Conservation (phyloP, 305 asterid species). For the Vinca major region DNA sequence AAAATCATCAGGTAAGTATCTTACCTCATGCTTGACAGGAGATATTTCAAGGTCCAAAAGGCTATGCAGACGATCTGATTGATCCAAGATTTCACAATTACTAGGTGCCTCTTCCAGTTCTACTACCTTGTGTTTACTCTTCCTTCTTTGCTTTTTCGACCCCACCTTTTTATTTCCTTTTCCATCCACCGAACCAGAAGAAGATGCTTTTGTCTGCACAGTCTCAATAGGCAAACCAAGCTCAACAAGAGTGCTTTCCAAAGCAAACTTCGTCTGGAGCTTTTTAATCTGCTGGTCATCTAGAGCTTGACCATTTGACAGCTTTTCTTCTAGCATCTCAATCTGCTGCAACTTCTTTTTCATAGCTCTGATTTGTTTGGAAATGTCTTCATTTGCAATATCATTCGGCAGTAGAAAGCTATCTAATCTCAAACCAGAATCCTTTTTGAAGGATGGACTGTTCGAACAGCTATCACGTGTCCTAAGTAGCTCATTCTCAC, state of each 20-base stretch:
- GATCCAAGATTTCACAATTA: constrained; percentile 30
- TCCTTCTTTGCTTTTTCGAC: constrained; percentile 59
- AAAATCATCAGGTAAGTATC: neutral
- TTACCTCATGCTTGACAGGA: constrained; percentile 39
- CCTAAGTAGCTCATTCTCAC: constrained; percentile 41
- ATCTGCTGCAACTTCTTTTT: constrained; percentile 96
- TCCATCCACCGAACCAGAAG: constrained; percentile 41
- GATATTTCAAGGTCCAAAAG: constrained; percentile 32
- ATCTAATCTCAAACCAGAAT: constrained; percentile 38
- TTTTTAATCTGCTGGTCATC: constrained; percentile 87
- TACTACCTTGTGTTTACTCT: constrained; percentile 47
- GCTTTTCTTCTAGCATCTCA: constrained; percentile 83
- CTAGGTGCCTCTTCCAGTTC: constrained; percentile 36
- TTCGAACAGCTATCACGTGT: constrained; percentile 38
- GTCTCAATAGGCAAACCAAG: constrained; percentile 65
- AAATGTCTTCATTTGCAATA: constrained; percentile 36
- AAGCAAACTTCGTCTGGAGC: constrained; percentile 47
- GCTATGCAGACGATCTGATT: constrained; percentile 28
- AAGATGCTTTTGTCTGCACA: constrained; percentile 29
- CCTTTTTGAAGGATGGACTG: constrained; percentile 29
- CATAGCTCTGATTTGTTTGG: constrained; percentile 67
- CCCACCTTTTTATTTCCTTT: constrained; percentile 38
- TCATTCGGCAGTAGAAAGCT: constrained; percentile 57
- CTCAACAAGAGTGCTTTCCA: constrained; percentile 71
- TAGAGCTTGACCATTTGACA: constrained; percentile 49